Base-by-base conservation (phyloP, 192 early-diverging fungal species). In the Piromyces finnis region DNA sequence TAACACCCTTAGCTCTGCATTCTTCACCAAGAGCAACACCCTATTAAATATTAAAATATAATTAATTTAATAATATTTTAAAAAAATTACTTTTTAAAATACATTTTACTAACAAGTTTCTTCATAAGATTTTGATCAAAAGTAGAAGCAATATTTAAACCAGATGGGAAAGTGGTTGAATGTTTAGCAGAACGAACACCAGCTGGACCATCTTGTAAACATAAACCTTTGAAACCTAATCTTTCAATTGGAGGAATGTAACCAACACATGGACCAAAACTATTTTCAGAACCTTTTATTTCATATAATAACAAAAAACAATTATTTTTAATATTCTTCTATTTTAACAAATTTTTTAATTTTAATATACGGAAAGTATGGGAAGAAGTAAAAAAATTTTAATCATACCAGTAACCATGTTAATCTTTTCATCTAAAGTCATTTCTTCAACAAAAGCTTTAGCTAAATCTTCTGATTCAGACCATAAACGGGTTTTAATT, bases 131-230 rank as follows among this genome's bases (percentile, higher is more conserved):
- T 29, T 11, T 80, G 32, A 84, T 92, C 91, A 81, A 89, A 92
- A 26, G 91, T 89, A 13, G 91, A 84, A 36, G 91, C 91, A 77
- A 88, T 83, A 78, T 92, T 91, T 77, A 88, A 88, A 68, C 86
- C 51, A 78, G 30, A 37, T 68, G 51, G 51, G 22, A 68, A 68
- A 68, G 51, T 68, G 5, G 51, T 68, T 11, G 5, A 11, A 9
- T 68, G 51, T n/a, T 68, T 68, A 68, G 51, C 51, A 68, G 18
- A 11, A 68, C 51, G 51, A 9, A 68, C 51, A 68, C 51, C 51
- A 68, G 51, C 51, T 68, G 51, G 51, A 68, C 51, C 51, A 68
- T 68, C 51, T 68, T 68, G 51, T 17, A 68, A 68, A 68, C 51
- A 68, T 17, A 68, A 22, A 68, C 51, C 51, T 26, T 68, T 68